Evolutionary conservation across 2,329 filamentous ascomycete genomes (phyloP).

Genomic region (Botrytis fabae): DNA sequence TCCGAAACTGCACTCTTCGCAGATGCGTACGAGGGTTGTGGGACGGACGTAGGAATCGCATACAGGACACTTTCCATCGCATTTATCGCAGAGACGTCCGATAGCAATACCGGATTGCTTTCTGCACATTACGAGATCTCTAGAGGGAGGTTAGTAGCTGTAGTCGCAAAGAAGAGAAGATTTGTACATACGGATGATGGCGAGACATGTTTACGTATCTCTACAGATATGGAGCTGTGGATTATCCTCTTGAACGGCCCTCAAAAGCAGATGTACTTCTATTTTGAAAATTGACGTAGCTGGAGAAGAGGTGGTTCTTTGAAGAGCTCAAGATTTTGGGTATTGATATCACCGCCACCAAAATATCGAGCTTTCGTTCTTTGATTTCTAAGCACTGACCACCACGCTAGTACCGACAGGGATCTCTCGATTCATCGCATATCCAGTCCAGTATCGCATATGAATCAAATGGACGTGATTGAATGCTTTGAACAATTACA

Average conservation of each 20-base stretch:
- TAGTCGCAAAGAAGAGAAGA: background rate
- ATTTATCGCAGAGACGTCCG: slow-evolving; percentile 98
- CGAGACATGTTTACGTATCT: slow-evolving; percentile 37
- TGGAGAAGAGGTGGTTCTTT: background rate
- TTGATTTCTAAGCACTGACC: slow-evolving; percentile 31
- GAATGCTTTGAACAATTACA: background rate
- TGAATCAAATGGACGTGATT: background rate
- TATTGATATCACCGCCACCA: slow-evolving; percentile 25
- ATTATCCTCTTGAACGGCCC: background rate
- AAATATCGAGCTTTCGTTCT: slow-evolving; percentile 22
- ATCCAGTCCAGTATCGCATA: background rate
- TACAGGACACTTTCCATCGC: slow-evolving; percentile 98
- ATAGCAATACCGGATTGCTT: slow-evolving; percentile 98
- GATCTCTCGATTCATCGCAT: slow-evolving; percentile 12
- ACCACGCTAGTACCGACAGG: slow-evolving; percentile 19
- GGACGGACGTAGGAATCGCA: slow-evolving; percentile 99
- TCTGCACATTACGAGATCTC: slow-evolving; percentile 98
- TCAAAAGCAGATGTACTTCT: background rate
- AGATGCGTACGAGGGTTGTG: slow-evolving; percentile 95
- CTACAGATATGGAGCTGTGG: slow-evolving; percentile 13
- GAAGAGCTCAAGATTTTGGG: slow-evolving; percentile 1
- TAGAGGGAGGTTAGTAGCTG: slow-evolving; percentile 41
- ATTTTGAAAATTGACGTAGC: background rate
- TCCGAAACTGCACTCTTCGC: slow-evolving; percentile 98
- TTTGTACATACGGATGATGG: slow-evolving; percentile 65